Evolutionary conservation across 306 rosid species (phyloP).

Genomic region (Begonia loranthoides): DNA sequence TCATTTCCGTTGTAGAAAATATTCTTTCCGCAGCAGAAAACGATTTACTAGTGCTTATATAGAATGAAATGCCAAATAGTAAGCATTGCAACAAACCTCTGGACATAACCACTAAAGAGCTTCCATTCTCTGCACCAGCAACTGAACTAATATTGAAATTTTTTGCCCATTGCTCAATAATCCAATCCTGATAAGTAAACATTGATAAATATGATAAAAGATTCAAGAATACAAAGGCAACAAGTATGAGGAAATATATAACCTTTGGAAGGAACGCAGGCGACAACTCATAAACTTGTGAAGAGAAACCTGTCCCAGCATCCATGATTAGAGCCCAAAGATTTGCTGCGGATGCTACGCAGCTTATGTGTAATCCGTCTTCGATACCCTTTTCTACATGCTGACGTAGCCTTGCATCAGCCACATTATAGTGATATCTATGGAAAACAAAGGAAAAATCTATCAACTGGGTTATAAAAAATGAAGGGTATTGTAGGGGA

Average conservation of each 20-base stretch:
- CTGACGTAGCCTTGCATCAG: constrained; percentile 71
- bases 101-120: constrained; percentile 94
- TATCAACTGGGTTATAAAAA: not conserved
- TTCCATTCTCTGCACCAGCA: constrained; percentile 78
- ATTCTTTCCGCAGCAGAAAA: too few species aligned
- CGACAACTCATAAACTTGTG: constrained; percentile 85
- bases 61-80: not conserved
- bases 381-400: constrained; percentile 92
- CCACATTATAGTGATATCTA: constrained; percentile 90
- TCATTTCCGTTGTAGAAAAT: too few species aligned
- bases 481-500: constrained; percentile 4
- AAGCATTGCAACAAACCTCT: constrained; percentile 45
- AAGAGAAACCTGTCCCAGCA: constrained; percentile 82
- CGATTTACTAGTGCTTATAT: too few species aligned
- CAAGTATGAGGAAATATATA: constrained; percentile 12
- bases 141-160: constrained; percentile 81
- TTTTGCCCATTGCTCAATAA: constrained; percentile 95
- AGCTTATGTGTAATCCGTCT: constrained; percentile 81
- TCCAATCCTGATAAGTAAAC: constrained; percentile 67
- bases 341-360: constrained; percentile 62
- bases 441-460: constrained; percentile 4
- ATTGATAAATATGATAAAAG: constrained; percentile 5
- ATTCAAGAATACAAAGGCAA: not conserved
- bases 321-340: constrained; percentile 94
- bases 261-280: constrained; percentile 79